Evolutionary conservation across 164 flowering plant genomes (phyloP).

Genomic region (Sextonia rubra): DNA sequence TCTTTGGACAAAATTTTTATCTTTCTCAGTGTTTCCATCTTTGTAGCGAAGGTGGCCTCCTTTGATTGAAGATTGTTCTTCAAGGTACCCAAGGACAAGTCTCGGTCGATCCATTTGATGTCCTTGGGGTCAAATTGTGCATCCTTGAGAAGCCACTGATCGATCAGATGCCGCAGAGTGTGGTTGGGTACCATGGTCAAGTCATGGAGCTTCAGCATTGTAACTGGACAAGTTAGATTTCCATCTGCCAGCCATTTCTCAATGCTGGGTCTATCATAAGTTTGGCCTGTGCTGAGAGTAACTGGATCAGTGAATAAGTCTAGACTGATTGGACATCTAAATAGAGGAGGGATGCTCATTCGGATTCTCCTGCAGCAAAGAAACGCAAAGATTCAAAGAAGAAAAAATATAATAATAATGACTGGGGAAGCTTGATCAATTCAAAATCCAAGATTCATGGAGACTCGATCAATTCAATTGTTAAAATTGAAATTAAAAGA

Average conservation of each 20-base stretch:
- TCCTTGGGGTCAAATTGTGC: slow-evolving; percentile 15
- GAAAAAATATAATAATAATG: background rate
- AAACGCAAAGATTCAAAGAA: background rate
- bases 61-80: slow-evolving; percentile 19
- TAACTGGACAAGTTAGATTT: slow-evolving; percentile 74
- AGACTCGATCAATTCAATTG: background rate
- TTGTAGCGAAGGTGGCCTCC: slow-evolving; percentile 22
- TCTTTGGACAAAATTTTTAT: slow-evolving; percentile 28
- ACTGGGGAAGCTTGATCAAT: background rate
- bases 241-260: slow-evolving; percentile 69
- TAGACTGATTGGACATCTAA: slow-evolving; percentile 70
- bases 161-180: slow-evolving; percentile 65
- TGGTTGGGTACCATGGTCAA: slow-evolving; percentile 60
- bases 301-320: slow-evolving; percentile 79
- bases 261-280: slow-evolving; percentile 68
- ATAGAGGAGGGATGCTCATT: slow-evolving; percentile 51
- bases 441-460: background rate
- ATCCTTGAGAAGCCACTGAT: slow-evolving; percentile 43
- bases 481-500: slow-evolving; percentile 3
- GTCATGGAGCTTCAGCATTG: slow-evolving; percentile 80
- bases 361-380: slow-evolving; percentile 31
- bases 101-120: slow-evolving; percentile 15
- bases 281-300: slow-evolving; percentile 73
- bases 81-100: slow-evolving; percentile 26
- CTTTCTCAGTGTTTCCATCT: slow-evolving; percentile 29